Evolutionary conservation across 805 yeast genomes (phyloP).

Genomic region (Candida broadrunensis): DNA sequence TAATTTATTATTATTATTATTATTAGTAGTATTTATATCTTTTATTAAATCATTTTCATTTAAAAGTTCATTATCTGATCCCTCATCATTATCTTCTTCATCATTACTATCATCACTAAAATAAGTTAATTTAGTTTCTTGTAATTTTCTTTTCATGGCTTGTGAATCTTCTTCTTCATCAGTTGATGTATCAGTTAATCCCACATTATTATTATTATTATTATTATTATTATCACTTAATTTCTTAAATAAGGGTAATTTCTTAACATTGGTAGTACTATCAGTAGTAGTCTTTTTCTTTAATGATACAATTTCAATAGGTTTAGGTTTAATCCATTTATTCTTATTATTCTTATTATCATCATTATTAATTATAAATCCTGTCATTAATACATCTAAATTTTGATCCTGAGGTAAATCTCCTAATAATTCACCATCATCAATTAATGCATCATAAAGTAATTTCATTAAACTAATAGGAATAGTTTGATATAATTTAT

Average conservation of each 20-base stretch:
- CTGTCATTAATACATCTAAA: slow-evolving; percentile 64
- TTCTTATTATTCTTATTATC: too few relatives aligned
- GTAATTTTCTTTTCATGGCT: slow-evolving; percentile 42
- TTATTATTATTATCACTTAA: neutral
- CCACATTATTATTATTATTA: slow-evolving; percentile 4
- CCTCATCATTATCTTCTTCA: slow-evolving; percentile 44
- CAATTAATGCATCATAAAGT: slow-evolving; percentile 36
- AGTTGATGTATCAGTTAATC: slow-evolving; percentile 45
- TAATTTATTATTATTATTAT: slow-evolving; percentile 28
- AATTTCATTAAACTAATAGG: slow-evolving; percentile 44
- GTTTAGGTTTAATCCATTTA: slow-evolving; percentile 56
- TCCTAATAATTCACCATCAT: slow-evolving; percentile 51
- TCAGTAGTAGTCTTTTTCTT: slow-evolving; percentile 14
- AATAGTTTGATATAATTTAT: slow-evolving; percentile 32
- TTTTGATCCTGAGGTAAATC: slow-evolving; percentile 48
- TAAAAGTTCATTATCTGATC: slow-evolving; percentile 14
- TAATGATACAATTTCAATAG: slow-evolving; percentile 29
- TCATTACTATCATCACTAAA: slow-evolving; percentile 52
- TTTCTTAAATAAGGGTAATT: slow-evolving; percentile 15
- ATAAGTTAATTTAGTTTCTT: slow-evolving; percentile 48
- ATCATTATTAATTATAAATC: slow-evolving; percentile 48
- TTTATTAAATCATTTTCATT: slow-evolving; percentile 40
- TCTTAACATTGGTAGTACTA: slow-evolving; percentile 8
- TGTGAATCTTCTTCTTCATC: slow-evolving; percentile 41
- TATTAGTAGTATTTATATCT: slow-evolving; percentile 18